Conservation (phyloP, 73 alveolate species). For the Blepharisma stoltei region DNA sequence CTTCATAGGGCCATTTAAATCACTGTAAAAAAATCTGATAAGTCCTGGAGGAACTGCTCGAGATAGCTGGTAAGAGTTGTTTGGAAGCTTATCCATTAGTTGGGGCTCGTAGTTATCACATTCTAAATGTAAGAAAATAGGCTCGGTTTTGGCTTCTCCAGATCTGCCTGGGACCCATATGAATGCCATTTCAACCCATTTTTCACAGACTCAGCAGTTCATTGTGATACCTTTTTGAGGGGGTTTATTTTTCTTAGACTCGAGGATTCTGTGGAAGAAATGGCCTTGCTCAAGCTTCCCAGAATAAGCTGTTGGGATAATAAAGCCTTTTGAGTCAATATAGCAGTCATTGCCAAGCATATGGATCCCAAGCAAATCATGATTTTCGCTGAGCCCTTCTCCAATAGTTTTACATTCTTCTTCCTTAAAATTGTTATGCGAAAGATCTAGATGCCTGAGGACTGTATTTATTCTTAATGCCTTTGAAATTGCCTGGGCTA, state of each 20-base stretch:
- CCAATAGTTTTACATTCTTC: slow-evolving; percentile 62
- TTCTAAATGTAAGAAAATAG: slow-evolving; percentile 76
- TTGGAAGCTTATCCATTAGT: slow-evolving; percentile 43
- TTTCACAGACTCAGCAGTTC: slow-evolving; percentile 26
- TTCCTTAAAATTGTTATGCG: slow-evolving; percentile 63
- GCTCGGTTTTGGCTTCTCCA: slow-evolving; percentile 22
- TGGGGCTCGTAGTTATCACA: slow-evolving; percentile 71
- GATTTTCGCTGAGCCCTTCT: slow-evolving; percentile 68
- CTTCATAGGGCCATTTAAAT: background rate
- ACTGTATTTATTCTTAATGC: slow-evolving; percentile 21
- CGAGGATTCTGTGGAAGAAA: too few species aligned
- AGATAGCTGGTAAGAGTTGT: slow-evolving; percentile 39
- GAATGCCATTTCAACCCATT: slow-evolving; percentile 19
- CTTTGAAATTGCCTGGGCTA: slow-evolving; percentile 16
- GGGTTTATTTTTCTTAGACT: background rate
- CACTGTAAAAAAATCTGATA: slow-evolving; percentile 50
- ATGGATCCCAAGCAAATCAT: slow-evolving; percentile 78
- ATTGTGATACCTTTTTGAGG: background rate
- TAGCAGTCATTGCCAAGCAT: slow-evolving; percentile 83
- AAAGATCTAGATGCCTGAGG: slow-evolving; percentile 78
- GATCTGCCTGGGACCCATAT: background rate
- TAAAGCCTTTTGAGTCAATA: slow-evolving; percentile 78
- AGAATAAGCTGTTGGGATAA: slow-evolving; percentile 29
- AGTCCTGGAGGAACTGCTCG: slow-evolving; percentile 89
- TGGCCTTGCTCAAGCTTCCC: slow-evolving; percentile 30